Evolutionary conservation across 1,284 basidiomycete genomes (phyloP).

Genomic region (Golubevia sp.): DNA sequence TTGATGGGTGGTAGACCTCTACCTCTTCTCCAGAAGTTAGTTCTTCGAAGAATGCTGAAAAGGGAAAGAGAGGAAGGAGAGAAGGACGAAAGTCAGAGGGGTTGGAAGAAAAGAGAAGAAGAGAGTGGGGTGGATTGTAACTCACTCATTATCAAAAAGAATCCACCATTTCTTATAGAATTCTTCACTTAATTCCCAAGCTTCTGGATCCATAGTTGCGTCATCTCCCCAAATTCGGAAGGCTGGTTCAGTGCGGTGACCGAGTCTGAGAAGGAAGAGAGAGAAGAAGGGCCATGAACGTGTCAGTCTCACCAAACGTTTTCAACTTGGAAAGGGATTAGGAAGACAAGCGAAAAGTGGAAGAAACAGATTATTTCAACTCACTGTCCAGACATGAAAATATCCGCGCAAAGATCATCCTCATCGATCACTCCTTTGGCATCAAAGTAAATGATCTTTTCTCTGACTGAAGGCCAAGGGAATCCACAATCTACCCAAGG

Average conservation of each 20-base stretch:
- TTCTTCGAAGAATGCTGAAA: constrained; percentile 16
- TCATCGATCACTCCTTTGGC: constrained; percentile 19
- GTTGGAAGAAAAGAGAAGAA: no score
- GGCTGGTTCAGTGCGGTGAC: constrained; percentile 10
- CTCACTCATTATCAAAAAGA: constrained; percentile 30
- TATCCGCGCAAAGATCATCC: constrained; percentile 22
- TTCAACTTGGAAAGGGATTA: no score
- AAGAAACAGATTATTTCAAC: not conserved
- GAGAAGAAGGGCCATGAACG: no score
- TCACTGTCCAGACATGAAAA: constrained; percentile 10
- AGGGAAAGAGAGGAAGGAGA: no score
- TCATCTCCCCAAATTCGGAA: constrained; percentile 32
- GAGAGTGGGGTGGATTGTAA: no score
- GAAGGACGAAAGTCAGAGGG: no score
- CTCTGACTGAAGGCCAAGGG: constrained; percentile 27
- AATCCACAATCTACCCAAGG: constrained; percentile 26
- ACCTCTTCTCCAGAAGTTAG: constrained; percentile 37
- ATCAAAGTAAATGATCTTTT: constrained; percentile 23
- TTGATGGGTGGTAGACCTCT: constrained; percentile 15
- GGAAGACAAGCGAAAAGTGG: no score
- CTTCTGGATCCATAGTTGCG: constrained; percentile 18
- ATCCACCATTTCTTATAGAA: constrained; percentile 31
- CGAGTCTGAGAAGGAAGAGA: no score
- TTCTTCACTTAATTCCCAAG: constrained; percentile 28
- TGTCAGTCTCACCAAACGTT: no score